phyloP scores from a whole-genome alignment of 768 basidiomycete species.

The Pseudohyphozyma bogoriensis region DNA sequence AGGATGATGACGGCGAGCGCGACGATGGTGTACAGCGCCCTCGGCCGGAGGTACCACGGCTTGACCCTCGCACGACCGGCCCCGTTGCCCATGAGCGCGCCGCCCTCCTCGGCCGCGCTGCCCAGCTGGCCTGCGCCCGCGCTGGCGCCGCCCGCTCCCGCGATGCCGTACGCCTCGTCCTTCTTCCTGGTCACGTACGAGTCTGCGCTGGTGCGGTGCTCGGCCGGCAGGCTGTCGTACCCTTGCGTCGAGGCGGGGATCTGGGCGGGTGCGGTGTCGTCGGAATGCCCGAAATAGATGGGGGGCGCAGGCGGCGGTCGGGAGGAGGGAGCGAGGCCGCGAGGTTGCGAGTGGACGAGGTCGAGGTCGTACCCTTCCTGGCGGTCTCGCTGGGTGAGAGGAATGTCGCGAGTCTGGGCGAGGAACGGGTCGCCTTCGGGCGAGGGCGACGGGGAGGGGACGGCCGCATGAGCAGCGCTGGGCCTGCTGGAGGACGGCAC shows the following conservation, averaged over 20 bases:
- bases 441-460: too few relatives aligned
- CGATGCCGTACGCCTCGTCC: background rate
- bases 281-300: too few relatives aligned
- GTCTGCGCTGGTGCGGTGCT: too few relatives aligned
- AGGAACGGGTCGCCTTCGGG: constrained; percentile 22
- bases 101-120: background rate
- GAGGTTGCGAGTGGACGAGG: constrained; percentile 15
- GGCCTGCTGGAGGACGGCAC: too few relatives aligned
- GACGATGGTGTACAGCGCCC: constrained; percentile 9
- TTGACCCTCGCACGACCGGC: background rate
- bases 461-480: too few relatives aligned
- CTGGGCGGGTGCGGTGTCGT: too few relatives aligned
- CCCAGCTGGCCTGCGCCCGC: background rate
- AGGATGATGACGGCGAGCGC: constrained; percentile 10
- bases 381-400: constrained; percentile 19
- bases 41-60: constrained; percentile 20
- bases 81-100: background rate
- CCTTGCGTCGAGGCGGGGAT: too few relatives aligned
- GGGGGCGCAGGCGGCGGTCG: too few relatives aligned
- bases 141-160: background rate
- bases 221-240: too few relatives aligned
- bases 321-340: background rate
- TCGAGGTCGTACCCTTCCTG: constrained; percentile 30
- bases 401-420: constrained; percentile 9
- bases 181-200: background rate